These are phyloP conservation scores for Starmerella stigmatis DNA, from an alignment of 805 yeast species.

Conservation along the genomic window DNA sequence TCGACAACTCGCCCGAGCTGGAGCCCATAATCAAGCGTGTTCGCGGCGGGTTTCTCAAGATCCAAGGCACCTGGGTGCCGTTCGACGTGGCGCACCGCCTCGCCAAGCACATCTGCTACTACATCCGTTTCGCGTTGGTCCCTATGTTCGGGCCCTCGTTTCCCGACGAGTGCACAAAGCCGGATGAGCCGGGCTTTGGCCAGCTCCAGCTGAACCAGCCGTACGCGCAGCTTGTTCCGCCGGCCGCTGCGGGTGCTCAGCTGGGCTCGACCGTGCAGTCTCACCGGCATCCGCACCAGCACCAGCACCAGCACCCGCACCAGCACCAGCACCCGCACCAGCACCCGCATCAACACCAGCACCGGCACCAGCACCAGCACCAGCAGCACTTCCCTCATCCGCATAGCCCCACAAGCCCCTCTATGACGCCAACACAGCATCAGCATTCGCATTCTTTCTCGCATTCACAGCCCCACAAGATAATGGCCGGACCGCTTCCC, in stretches of 20 bases:
- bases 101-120: conserved; percentile 66
- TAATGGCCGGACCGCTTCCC: neutral
- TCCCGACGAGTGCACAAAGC: conserved; percentile 49
- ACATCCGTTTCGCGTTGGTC: conserved; percentile 60
- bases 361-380: neutral
- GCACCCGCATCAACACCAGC: too few relatives aligned
- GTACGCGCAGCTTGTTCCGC: neutral
- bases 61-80: conserved; percentile 92
- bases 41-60: conserved; percentile 81
- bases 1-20: conserved; percentile 53
- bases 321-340: neutral
- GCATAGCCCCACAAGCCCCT: neutral
- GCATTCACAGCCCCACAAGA: neutral
- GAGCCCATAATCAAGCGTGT: conserved; percentile 59
- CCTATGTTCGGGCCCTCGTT: conserved; percentile 72
- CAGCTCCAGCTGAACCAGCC: conserved; percentile 36
- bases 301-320: neutral
- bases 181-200: conserved; percentile 55
- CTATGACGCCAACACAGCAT: neutral
- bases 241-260: neutral
- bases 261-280: too few relatives aligned
- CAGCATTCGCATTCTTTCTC: neutral
- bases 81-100: conserved; percentile 53
- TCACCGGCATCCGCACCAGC: neutral
- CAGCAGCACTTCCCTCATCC: too few relatives aligned